A percentile compares a stretch with the other conserved stretches of the same genome.
Conservation (phyloP, 192 early-diverging fungal species). For the Backusella westeae region DNA sequence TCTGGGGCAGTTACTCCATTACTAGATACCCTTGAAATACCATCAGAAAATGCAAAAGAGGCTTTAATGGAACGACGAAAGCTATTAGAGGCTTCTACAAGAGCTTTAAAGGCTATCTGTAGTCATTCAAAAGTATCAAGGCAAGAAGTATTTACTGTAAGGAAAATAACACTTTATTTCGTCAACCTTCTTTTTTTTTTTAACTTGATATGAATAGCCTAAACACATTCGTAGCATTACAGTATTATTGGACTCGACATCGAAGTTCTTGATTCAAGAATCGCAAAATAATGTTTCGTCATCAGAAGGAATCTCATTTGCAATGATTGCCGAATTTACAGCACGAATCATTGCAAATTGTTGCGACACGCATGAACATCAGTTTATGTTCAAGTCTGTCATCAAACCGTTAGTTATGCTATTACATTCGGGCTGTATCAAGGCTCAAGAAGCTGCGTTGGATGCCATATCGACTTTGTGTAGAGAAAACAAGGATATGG, state of each 20-base stretch:
- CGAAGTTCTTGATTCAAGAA: slow-evolving; percentile 9
- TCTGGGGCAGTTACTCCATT: slow-evolving; percentile 58
- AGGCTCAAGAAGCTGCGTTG: slow-evolving; percentile 75
- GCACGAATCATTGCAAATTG: slow-evolving; percentile 62
- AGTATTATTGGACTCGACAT: slow-evolving; percentile 42
- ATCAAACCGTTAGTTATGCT: slow-evolving; percentile 56
- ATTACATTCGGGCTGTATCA: slow-evolving; percentile 51
- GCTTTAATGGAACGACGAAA: slow-evolving; percentile 39
- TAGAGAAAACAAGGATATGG: slow-evolving; percentile 57
- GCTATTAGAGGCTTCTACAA: slow-evolving; percentile 65
- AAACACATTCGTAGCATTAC: slow-evolving; percentile 45
- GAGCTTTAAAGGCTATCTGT: slow-evolving; percentile 68
- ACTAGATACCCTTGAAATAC: slow-evolving; percentile 38
- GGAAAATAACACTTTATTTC: background rate
- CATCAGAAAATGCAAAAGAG: slow-evolving; percentile 8
- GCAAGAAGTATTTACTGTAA: slow-evolving; percentile 50
- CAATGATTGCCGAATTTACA: slow-evolving; percentile 61
- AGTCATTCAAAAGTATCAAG: slow-evolving; percentile 48
- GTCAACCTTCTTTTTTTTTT: background rate
- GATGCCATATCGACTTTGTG: slow-evolving; percentile 68
- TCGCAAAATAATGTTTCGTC: slow-evolving; percentile 9
- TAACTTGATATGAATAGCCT: slow-evolving; percentile 24
- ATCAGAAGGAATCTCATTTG: slow-evolving; percentile 19
- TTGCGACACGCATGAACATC: slow-evolving; percentile 56
- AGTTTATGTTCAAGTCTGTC: slow-evolving; percentile 53